Evolutionary conservation across 2,329 filamentous ascomycete species (phyloP), one percentile per base, ranked within the genome.

Genomic region (Tolypocladium sp.): DNA sequence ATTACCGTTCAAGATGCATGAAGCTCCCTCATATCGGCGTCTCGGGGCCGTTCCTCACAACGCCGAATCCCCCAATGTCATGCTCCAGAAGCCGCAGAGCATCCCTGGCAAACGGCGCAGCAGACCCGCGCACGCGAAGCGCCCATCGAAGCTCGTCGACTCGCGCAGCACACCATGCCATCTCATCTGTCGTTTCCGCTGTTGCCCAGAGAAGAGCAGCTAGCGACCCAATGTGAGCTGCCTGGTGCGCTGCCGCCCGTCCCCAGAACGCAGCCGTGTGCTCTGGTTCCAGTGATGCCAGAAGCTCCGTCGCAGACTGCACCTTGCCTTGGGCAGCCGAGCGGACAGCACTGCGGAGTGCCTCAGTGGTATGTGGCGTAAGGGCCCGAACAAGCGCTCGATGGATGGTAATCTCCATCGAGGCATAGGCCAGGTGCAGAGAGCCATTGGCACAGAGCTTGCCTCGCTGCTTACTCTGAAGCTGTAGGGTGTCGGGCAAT

Each of bases 371-470:
- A 10, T 68, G 65, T 2, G 70, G 66, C 0, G 72, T 70, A 22
- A 78, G 70, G 10, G 75, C 75, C 13, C 79, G 72, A 2, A 82
- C 71, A 57, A 82, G 76, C 5, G 75, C 76, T 3, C 79, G 76
- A 64, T 82, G 79, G 3, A 82, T 72, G 49, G 78, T 76, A 57
- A 82, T 79, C 59, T 81, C 79, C 0, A 79, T 77, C 0, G 78
- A 77, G 55, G 79, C 76, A 61, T 82, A 81, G 1, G 79, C 77
- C 2, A 82, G 72, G 56, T 81, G 77, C 10, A 82, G 68, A 46
- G 77, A 79, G 2, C 78, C 70, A 7, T 71, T 72, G n/a, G 70
- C 69, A 46, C 73, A 77, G 20, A 78, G 67, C 59, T 76, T 76
- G 60, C 75, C 70, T 12, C 74, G 68, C 27, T 73, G 71, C 0